Conservation (phyloP, 2,329 filamentous ascomycete genomes). For the Mollisia scopiformis region DNA sequence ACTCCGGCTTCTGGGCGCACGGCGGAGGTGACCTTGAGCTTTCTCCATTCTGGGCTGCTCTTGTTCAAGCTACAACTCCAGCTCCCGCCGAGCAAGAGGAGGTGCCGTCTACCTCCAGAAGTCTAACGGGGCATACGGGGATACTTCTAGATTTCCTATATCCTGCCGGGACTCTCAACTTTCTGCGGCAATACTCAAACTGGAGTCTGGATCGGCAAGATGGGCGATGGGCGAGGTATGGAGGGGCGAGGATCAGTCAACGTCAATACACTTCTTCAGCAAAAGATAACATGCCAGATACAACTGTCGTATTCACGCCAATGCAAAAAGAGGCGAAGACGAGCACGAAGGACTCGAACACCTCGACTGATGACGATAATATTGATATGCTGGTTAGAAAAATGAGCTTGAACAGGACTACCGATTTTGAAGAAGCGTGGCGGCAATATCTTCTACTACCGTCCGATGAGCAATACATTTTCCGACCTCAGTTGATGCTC, state of each 20-base stretch:
- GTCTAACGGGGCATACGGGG: slow-evolving; percentile 19
- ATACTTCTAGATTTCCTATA: slow-evolving; percentile 44
- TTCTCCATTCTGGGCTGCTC: slow-evolving; percentile 34
- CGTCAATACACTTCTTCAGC: slow-evolving; percentile 39
- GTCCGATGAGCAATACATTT: slow-evolving; percentile 18
- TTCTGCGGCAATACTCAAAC: slow-evolving; percentile 37
- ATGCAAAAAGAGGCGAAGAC: not conserved
- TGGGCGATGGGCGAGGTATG: slow-evolving; percentile 19
- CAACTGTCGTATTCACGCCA: not conserved
- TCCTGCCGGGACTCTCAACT: slow-evolving; percentile 41
- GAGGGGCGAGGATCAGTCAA: slow-evolving; percentile 29
- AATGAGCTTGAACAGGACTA: slow-evolving; percentile 21
- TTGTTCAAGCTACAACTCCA: slow-evolving; percentile 26
- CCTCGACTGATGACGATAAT: not conserved
- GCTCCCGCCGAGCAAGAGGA: slow-evolving; percentile 17
- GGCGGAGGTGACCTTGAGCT: slow-evolving; percentile 42
- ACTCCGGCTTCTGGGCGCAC: slow-evolving; percentile 59
- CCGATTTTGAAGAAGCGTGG: slow-evolving; percentile 44
- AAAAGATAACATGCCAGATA: slow-evolving; percentile 13
- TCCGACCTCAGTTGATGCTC: slow-evolving; percentile 35
- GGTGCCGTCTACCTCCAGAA: slow-evolving; percentile 14
- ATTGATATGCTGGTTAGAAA: slow-evolving; percentile 17
- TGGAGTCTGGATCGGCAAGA: slow-evolving; percentile 32
- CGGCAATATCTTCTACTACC: slow-evolving; percentile 38
- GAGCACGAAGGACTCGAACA: not conserved